These are phyloP conservation scores for Salix arbutifolia DNA, from an alignment of 345 rosid species.

Conservation along the genomic window DNA sequence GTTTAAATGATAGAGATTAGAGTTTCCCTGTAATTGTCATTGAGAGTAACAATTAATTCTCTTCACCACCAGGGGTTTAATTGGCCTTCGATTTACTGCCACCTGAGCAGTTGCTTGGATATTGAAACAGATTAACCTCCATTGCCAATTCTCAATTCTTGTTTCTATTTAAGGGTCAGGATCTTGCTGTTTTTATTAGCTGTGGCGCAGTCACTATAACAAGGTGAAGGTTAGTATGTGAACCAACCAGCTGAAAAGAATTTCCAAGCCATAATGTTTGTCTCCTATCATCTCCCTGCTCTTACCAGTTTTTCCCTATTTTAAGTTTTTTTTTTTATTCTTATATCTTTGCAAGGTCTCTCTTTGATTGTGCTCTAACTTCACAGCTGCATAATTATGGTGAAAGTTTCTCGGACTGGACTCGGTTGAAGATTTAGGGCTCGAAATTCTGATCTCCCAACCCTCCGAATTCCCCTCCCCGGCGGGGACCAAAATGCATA, in stretches of 20 bases:
- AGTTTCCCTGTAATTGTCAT: conserved; percentile 30
- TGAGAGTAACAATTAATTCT: conserved; percentile 19
- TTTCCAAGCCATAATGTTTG: too few relatives aligned
- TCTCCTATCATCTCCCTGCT: background rate
- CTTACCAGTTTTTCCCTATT: background rate
- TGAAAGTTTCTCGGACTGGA: too few relatives aligned
- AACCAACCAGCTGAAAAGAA: too few relatives aligned
- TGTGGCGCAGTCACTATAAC: background rate
- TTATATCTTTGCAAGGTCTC: too few relatives aligned
- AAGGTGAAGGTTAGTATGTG: too few relatives aligned
- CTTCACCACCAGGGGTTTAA: conserved; percentile 8
- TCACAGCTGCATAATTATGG: too few relatives aligned
- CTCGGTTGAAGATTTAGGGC: too few relatives aligned
- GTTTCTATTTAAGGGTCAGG: background rate
- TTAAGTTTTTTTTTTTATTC: background rate
- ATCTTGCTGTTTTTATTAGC: background rate
- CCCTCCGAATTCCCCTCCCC: too few relatives aligned
- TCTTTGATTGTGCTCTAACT: too few relatives aligned
- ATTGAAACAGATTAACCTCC: background rate
- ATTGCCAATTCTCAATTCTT: background rate
- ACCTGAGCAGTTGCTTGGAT: background rate
- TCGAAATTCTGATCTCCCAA: too few relatives aligned
- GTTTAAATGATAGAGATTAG: conserved; percentile 21
- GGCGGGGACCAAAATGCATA: too few relatives aligned
- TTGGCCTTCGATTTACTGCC: conserved; percentile 17